Percentiles rank a stretch among this genome's conserved stretches.
Conservation (phyloP, 225 moss, liverwort and hornwort genomes). For the Sphagnum tenellum region DNA sequence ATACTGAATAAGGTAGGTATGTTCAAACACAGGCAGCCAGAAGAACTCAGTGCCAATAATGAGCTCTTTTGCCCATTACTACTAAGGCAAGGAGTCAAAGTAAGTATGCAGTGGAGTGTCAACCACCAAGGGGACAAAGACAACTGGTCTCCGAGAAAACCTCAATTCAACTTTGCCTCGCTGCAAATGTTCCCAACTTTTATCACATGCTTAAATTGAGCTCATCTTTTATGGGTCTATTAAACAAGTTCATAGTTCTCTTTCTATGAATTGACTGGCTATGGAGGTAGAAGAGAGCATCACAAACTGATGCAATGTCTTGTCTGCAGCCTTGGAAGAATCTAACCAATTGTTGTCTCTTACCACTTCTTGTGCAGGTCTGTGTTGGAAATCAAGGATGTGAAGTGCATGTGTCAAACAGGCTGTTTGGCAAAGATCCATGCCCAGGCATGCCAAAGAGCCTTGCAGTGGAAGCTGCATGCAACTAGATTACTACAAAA, state of each 20-base stretch:
- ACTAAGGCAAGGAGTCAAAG: background rate
- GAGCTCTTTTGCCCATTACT: background rate
- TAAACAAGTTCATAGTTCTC: background rate
- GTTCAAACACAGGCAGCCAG: too few species aligned
- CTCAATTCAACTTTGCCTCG: too few species aligned
- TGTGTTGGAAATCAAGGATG: constrained; percentile 65
- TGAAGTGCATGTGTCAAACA: constrained; percentile 36
- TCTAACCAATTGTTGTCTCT: background rate
- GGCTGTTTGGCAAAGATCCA: constrained; percentile 48
- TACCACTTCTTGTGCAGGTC: constrained; percentile 23
- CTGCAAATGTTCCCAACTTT: too few species aligned
- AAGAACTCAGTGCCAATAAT: background rate
- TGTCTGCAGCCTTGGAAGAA: background rate
- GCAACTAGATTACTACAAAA: constrained; percentile 1
- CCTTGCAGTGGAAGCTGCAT: constrained; percentile 57
- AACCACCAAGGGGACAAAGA: too few species aligned
- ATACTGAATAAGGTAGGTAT: constrained; percentile 18
- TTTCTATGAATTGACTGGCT: too few species aligned
- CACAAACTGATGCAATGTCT: background rate
- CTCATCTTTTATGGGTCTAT: background rate
- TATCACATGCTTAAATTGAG: background rate
- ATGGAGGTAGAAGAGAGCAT: too few species aligned
- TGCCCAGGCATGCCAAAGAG: constrained; percentile 51
- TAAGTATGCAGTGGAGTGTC: too few species aligned
- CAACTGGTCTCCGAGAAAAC: too few species aligned